phyloP scores from a whole-genome alignment of 345 rosid genomes.

The Acer negundo region DNA sequence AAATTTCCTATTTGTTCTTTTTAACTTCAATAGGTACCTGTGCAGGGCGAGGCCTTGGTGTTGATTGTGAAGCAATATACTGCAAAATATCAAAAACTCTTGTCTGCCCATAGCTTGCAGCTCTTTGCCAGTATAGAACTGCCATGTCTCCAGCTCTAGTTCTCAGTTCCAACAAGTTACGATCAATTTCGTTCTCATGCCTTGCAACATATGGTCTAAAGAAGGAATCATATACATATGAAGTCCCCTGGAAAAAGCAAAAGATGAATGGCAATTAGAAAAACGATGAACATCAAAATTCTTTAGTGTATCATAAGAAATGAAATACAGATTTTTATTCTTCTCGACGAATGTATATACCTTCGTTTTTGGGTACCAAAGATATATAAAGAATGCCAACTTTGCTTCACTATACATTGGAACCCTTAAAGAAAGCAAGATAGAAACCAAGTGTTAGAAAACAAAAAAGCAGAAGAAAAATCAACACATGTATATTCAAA shows the following conservation, averaged over 20 bases:
- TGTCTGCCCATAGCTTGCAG: slow-evolving; percentile 52
- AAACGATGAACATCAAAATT: neutral
- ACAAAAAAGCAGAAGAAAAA: neutral
- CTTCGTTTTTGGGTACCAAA: slow-evolving; percentile 73
- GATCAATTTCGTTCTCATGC: slow-evolving; percentile 71
- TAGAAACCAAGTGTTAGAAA: slow-evolving; percentile 8
- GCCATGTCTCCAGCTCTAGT: slow-evolving; percentile 58
- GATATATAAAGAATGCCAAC: slow-evolving; percentile 61
- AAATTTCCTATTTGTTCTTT: neutral
- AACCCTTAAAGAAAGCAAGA: slow-evolving; percentile 47
- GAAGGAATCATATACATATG: slow-evolving; percentile 65
- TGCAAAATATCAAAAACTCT: slow-evolving; percentile 56
- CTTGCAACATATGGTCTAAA: slow-evolving; percentile 57
- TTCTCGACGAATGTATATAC: slow-evolving; percentile 23
- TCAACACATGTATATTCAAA: neutral
- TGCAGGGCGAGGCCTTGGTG: slow-evolving; percentile 47
- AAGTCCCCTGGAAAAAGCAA: slow-evolving; percentile 51
- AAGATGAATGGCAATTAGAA: neutral
- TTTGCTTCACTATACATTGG: slow-evolving; percentile 77
- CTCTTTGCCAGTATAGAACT: slow-evolving; percentile 54
- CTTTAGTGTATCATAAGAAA: neutral
- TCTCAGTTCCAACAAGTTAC: slow-evolving; percentile 55
- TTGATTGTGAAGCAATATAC: slow-evolving; percentile 51
- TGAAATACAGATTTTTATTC: neutral
- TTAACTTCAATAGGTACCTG: slow-evolving; percentile 34